Percentiles rank a stretch among this genome's conserved stretches.
phyloP scores from a whole-genome alignment of 140 eudicot genomes.

The Oenanthe javanica region DNA sequence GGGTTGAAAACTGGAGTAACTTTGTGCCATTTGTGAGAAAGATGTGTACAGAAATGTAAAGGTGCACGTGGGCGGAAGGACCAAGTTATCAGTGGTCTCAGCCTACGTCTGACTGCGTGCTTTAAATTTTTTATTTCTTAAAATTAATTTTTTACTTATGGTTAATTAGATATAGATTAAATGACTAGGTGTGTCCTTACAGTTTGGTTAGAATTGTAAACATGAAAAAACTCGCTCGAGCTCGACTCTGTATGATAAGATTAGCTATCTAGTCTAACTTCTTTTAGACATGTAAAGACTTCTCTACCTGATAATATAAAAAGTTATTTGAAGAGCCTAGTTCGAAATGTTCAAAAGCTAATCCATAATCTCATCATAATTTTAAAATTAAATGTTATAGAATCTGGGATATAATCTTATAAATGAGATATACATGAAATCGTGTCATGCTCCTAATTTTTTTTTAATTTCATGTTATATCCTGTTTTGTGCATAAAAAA shows the following conservation, averaged over 20 bases:
- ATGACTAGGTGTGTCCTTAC: neutral
- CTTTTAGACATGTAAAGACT: neutral
- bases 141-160: neutral
- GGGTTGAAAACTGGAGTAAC: conserved; percentile 64
- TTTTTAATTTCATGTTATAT: too few relatives aligned
- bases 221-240: too few relatives aligned
- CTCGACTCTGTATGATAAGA: too few relatives aligned
- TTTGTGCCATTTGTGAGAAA: conserved; percentile 54
- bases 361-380: too few relatives aligned
- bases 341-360: neutral
- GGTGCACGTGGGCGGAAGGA: neutral
- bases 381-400: too few relatives aligned
- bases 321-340: neutral
- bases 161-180: neutral
- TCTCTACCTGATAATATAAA: neutral
- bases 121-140: neutral
- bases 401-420: too few relatives aligned
- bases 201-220: neutral
- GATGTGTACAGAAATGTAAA: conserved; percentile 48
- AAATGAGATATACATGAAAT: too few relatives aligned
- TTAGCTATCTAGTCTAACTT: too few relatives aligned
- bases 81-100: neutral
- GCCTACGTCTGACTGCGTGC: neutral
- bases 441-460: too few relatives aligned
- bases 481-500: too few relatives aligned